Percentiles rank a stretch among this genome's conserved stretches.
These are phyloP conservation scores for Enteropsectra breve DNA, from an alignment of 371 early-diverging fungal genomes.

Conservation along the genomic window DNA sequence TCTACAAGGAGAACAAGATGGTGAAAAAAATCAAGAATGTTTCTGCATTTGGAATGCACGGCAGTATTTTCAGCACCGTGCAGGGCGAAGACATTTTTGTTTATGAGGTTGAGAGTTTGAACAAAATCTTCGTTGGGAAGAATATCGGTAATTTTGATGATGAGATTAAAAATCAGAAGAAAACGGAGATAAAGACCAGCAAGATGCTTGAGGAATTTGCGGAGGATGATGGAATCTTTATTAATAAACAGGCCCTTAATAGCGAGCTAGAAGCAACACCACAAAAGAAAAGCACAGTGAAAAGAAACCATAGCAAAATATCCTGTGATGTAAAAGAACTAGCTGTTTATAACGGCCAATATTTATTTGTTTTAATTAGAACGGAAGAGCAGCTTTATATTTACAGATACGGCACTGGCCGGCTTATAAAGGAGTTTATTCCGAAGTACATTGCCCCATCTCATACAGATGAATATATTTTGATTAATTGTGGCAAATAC, in stretches of 20 bases:
- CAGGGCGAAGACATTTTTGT: background rate
- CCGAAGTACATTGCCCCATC: background rate
- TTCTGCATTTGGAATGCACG: background rate
- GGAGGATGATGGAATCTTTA: background rate
- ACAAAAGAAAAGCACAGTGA: background rate
- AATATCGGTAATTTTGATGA: background rate
- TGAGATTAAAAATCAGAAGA: background rate
- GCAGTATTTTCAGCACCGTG: background rate
- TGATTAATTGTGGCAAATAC: background rate
- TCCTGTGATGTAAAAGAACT: background rate
- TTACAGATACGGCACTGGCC: background rate
- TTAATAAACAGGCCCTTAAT: background rate
- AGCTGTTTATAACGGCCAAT: background rate
- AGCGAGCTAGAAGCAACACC: background rate
- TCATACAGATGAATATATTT: background rate
- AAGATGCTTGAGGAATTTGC: background rate
- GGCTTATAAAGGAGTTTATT: background rate
- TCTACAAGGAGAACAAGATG: background rate
- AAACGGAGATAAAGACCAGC: background rate
- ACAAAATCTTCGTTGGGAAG: background rate
- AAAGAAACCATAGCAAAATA: background rate
- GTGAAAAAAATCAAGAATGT: background rate
- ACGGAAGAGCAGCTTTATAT: slow-evolving; percentile 13
- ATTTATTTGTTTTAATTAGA: slow-evolving; percentile 3
- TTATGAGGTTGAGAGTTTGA: background rate